These are phyloP conservation scores for Ganoderma meredithae DNA, from an alignment of 1,284 basidiomycete species.

Conservation along the genomic window DNA sequence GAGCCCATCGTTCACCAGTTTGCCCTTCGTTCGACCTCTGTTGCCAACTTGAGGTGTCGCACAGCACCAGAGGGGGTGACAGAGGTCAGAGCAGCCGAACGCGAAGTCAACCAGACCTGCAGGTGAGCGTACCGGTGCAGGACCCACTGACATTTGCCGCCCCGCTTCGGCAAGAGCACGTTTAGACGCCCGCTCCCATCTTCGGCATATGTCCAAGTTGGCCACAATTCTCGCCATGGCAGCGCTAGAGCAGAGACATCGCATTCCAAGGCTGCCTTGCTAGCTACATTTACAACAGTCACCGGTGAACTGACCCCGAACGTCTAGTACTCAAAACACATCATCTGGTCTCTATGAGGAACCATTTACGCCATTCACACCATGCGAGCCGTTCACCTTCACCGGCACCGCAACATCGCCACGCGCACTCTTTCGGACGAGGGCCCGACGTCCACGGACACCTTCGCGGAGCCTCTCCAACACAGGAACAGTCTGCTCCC, in stretches of 20 bases:
- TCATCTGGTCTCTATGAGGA: conserved; percentile 1
- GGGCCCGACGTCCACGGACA: conserved; percentile 75
- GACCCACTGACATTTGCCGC: background rate
- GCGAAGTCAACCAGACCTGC: conserved; percentile 25
- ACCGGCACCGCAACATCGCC: conserved; percentile 21
- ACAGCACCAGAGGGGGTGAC: conserved; percentile 4
- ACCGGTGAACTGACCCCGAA: background rate
- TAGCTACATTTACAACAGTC: background rate
- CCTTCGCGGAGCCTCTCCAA: conserved; percentile 85
- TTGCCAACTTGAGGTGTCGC: background rate
- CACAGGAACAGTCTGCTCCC: conserved; percentile 85
- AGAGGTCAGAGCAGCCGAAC: conserved; percentile 13
- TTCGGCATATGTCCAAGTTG: background rate
- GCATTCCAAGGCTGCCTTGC: background rate
- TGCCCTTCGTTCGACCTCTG: conserved; percentile 12
- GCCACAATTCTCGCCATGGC: background rate
- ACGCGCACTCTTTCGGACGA: conserved; percentile 48
- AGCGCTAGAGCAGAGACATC: background rate
- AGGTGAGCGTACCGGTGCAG: conserved; percentile 11
- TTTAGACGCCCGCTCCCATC: conserved; percentile 2
- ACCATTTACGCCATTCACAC: conserved; percentile 23
- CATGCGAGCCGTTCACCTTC: conserved; percentile 16
- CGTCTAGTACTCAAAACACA: conserved; percentile 3
- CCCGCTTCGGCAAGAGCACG: background rate
- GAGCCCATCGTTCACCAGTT: conserved; percentile 45